Evolutionary conservation across 768 basidiomycete genomes (phyloP), one percentile per base, ranked within the genome.

Genomic region (Lactarius sp.): DNA sequence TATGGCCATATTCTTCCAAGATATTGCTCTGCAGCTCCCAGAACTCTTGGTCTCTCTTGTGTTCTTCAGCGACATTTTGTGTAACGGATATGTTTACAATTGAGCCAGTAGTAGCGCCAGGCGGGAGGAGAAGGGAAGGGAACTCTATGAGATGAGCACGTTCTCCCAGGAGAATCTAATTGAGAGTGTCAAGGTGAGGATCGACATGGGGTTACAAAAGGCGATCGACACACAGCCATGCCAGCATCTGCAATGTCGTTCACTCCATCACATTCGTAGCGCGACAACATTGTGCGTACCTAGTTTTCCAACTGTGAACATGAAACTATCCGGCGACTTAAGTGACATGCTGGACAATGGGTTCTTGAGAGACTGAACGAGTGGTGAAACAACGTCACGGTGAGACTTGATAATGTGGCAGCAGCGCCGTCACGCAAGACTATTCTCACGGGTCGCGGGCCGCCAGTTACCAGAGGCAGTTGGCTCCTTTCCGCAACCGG

Each of bases 81-180:
- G 92, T 84, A 14, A 98, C 95, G 2, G 94, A 86, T 74, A 98
- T 98, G 73, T 94, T 97, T 69, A 99, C 92, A 68, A 99, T 98
- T 20, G 94, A 97, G 6, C 97, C 97, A 0, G 95, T 85, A 9
- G 89, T 86, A 1, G 93, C 87, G 14, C 95, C 95, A 0, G 94
- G 91, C 1, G 97, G 97, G 7, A 98, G 79, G 1, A 98, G 83
- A 44, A 99, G 81, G 0, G 97, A 98, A 1, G 97, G 97, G 74
- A 98, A 99, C 75, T 99, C 96, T 70, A 99, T 96, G 41, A 98
- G 81, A 71, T 98, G 96, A 18, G 95, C 95, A 49, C 93, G 84
- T 73, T 92, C 93, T 16, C 96, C 94, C 14, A 98, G 82, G 1
- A 96, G 82, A 68, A 97, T 95, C 93, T 94, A 73, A 52, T 16